phyloP scores from a whole-genome alignment of 345 rosid genomes.

The Clarkia xantiana region DNA sequence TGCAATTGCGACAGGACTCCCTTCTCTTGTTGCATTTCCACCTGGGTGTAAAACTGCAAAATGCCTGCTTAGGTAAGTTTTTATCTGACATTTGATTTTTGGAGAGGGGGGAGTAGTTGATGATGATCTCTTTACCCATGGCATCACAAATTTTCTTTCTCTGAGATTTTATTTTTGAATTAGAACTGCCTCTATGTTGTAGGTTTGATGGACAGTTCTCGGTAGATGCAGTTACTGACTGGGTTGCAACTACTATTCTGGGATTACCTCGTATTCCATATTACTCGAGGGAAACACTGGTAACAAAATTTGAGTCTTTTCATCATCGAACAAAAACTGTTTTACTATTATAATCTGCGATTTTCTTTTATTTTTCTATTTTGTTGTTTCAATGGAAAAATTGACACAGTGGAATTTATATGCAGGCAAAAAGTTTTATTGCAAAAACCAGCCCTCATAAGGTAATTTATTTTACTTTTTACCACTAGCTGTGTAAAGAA shows the following conservation, averaged over 20 bases:
- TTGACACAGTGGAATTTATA: conserved; percentile 12
- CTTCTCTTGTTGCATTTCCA: conserved; percentile 66
- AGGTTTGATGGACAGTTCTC: conserved; percentile 19
- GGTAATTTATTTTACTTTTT: conserved; percentile 16
- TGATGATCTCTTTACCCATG: too few species aligned
- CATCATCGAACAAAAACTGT: too few species aligned
- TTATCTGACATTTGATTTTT: neutral
- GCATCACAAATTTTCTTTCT: too few species aligned
- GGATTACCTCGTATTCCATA: conserved; percentile 74
- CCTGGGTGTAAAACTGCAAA: conserved; percentile 47
- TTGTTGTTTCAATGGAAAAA: neutral
- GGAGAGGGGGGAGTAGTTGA: too few species aligned
- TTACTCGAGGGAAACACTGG: conserved; percentile 77
- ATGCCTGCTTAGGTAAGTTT: conserved; percentile 61
- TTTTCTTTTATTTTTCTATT: neutral
- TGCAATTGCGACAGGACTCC: conserved; percentile 45
- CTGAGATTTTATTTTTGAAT: too few species aligned
- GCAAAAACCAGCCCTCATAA: conserved; percentile 53
- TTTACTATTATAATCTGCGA: too few species aligned
- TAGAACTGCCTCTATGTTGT: too few species aligned
- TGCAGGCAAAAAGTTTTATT: conserved; percentile 35
- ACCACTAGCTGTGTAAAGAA: neutral
- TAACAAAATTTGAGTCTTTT: conserved; percentile 17
- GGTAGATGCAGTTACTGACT: conserved; percentile 60
- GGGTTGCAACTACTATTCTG: conserved; percentile 66